Evolutionary conservation across 257 asterid species (phyloP).

Genomic region (Mitragyna speciosa): DNA sequence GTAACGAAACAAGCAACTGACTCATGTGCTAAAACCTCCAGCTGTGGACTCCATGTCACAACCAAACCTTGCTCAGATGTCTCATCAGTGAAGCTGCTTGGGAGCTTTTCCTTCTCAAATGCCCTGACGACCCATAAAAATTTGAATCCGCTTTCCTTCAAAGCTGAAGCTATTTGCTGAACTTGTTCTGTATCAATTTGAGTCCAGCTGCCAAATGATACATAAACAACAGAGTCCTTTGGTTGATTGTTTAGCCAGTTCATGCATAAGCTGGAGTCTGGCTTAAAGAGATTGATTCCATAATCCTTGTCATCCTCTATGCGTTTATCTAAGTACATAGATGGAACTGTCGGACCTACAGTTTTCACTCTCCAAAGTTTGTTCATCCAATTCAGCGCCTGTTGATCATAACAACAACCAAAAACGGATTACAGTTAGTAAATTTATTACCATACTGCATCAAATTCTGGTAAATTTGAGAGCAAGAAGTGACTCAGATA

Average conservation of each 20-base stretch:
- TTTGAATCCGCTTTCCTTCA: constrained; percentile 22
- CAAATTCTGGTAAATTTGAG: not conserved
- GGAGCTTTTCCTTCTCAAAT: constrained; percentile 43
- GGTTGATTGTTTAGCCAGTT: constrained; percentile 54
- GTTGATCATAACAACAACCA: not conserved
- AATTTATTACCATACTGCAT: not conserved
- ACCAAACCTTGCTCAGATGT: constrained; percentile 37
- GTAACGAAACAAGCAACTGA: constrained; percentile 60
- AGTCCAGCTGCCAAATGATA: constrained; percentile 72
- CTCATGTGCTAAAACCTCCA: constrained; percentile 45
- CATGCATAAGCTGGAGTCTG: constrained; percentile 44
- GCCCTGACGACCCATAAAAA: constrained; percentile 61
- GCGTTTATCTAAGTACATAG: constrained; percentile 49
- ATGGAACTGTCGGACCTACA: constrained; percentile 47
- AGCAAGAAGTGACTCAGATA: not conserved
- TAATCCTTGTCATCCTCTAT: constrained; percentile 54
- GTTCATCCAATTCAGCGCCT: constrained; percentile 21
- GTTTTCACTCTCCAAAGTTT: constrained; percentile 21
- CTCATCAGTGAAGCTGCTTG: constrained; percentile 21
- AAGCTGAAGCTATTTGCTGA: constrained; percentile 48
- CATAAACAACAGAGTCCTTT: constrained; percentile 44
- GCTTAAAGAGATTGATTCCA: constrained; percentile 63
- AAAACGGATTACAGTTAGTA: not conserved
- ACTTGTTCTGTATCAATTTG: constrained; percentile 39
- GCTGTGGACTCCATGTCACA: constrained; percentile 67